Percentiles rank a stretch among this genome's conserved stretches.
These are phyloP conservation scores for Ceratocystis diversiconidia DNA, from an alignment of 2,329 filamentous ascomycete genomes.

Conservation along the genomic window DNA sequence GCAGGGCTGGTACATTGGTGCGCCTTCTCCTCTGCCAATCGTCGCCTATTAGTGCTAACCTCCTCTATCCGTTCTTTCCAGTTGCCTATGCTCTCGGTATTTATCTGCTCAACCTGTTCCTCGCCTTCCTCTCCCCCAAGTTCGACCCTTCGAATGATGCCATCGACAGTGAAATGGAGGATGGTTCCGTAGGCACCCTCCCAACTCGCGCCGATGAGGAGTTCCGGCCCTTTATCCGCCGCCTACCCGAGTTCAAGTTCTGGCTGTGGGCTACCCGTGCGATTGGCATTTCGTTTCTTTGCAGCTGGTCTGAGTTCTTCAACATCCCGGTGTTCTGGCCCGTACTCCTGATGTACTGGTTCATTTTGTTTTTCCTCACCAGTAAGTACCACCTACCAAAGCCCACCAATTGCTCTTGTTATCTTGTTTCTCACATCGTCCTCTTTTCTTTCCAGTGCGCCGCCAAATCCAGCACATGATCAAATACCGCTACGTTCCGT, in stretches of 20 bases:
- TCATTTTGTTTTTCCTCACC: constrained; percentile 88
- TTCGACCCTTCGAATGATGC: constrained; percentile 92
- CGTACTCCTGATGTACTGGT: constrained; percentile 94
- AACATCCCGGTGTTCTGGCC: constrained; percentile 99
- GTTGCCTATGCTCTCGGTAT: constrained; percentile 96
- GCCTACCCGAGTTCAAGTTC: constrained; percentile 98
- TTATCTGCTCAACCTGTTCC: constrained; percentile 97
- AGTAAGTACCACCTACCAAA: constrained; percentile 47
- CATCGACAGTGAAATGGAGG: constrained; percentile 90
- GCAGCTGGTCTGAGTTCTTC: constrained; percentile 88
- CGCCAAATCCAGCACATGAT: constrained; percentile 99
- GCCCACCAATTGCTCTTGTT: constrained; percentile 2
- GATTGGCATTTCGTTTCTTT: constrained; percentile 66
- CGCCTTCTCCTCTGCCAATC: constrained; percentile 20
- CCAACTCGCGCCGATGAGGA: constrained; percentile 95
- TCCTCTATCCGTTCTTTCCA: constrained; percentile 26
- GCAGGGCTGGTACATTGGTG: constrained; percentile 98
- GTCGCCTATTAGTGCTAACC: constrained; percentile 1
- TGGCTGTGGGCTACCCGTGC: constrained; percentile 93
- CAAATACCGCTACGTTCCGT: constrained; percentile 97
- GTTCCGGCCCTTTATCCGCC: constrained; percentile 91
- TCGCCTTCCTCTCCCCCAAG: constrained; percentile 95
- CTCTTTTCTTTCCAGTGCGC: constrained; percentile 50
- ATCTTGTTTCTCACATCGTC: not conserved
- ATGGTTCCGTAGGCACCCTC: constrained; percentile 65